Evolutionary conservation across 1,284 basidiomycete genomes (phyloP), one percentile per base, ranked within the genome.

Genomic region (Apiotrichum brassicae): DNA sequence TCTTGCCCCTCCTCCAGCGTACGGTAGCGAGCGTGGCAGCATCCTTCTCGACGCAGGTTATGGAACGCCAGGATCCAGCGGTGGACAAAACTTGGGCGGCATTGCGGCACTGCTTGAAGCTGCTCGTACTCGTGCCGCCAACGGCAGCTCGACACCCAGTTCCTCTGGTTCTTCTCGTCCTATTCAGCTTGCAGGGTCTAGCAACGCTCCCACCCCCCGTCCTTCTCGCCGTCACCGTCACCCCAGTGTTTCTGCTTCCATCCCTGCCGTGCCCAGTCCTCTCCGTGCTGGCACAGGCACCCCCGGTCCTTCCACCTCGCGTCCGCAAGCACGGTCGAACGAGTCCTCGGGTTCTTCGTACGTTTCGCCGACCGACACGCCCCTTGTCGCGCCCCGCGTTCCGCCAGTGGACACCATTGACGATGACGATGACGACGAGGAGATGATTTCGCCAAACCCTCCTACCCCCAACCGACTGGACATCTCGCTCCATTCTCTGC

Each of bases 1-100:
- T 1, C 79, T 97, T 9, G 92, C 93, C 1, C 92, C 92, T 23
- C 92, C 92, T 19, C 92, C 92, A 2, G 90, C 93, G 0, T 97
- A 97, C 68, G 92, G 92, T 19, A 90, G 86, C 59, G 91, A 97
- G 68, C 80, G 89, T 16, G 92, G 93, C 12, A 93, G 88, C 66
- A 94, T 97, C 53, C 76, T 97, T 7, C 78, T 97, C 7, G 91
- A 93, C 69, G 87, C 90, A 2, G 91, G 89, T 1, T 75, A 73
- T 43, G 72, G 72, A 4, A 70, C 71, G 12, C 67, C 71, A 7
- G 63, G 62, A 12, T 50, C 50, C 16, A 46, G 48, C 32, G 20
- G 58, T 14, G 51, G 48, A 18, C 48, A 54, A 13, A 54, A 60
- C 39, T 41, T 57, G 7, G 49, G 59, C 19, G 62, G 62, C 1